Base-by-base conservation (phyloP, 2,329 filamentous ascomycete species). In the Colletotrichum liaoningense region DNA sequence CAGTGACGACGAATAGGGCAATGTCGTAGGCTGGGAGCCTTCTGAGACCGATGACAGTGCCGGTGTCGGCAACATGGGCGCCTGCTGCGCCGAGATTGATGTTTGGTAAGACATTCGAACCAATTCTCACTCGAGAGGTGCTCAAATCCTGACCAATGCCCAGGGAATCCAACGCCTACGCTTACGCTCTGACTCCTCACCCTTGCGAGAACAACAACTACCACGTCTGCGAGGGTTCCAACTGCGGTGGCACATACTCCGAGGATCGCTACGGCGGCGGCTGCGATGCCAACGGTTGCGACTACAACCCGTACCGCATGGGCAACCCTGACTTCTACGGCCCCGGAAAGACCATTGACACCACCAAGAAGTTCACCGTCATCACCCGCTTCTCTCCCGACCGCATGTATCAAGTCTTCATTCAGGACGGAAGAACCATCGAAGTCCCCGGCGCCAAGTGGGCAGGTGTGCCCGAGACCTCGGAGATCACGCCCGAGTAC, bases 281-380 rank as follows among this genome's bases (percentile, higher is more conserved):
- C 56, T 93, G 91, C 82, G 91, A 93, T 80, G 89, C 89, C 74
- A 89, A 91, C 77, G 91, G 91, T 30, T 93, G 91, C 77, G 91
- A 92, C 79, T 92, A 89, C 85, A 92, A 92, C 86, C 83, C 87
- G 30, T 93, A 88, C 87, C 90, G 90, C 77, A 86, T 90, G 84
- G 91, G 68, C 1, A 87, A 89, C 80, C 83, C 83, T 42, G 82
- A 84, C 80, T 93, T 92, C 84, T 93, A 89, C 81, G 91, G 90
- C 49, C 82, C 85, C 0, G 88, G 87, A 75, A 84, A 84, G 80
- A 90, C 83, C 19, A 84, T 93, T 74, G 87, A 92, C 80, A 91
- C 89, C 63, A 86, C 79, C 65, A 84, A 84, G 76, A 86, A 87
- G 72, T 85, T 92, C 78, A 93, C 83, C 7, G 89, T 93, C 6